A percentile compares a stretch with the other conserved stretches of the same genome.
Conservation (phyloP, 1,284 basidiomycete species). For the Ustilago vetiveriae region DNA sequence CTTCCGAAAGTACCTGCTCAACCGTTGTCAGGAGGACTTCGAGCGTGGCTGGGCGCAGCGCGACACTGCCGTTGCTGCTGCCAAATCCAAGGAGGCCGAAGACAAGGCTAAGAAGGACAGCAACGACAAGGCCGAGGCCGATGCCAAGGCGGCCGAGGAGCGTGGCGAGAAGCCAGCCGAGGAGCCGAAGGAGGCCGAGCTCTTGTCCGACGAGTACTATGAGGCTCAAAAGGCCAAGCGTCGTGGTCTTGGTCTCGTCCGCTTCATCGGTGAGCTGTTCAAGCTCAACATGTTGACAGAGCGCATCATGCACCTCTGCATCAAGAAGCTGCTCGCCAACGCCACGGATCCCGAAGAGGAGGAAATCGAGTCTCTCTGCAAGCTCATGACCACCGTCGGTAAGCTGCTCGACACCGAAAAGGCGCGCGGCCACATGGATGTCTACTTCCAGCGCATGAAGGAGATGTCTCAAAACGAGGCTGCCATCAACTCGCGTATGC, state of each 20-base stretch:
- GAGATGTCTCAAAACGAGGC: constrained; percentile 77
- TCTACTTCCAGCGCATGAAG: constrained; percentile 91
- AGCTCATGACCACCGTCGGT: constrained; percentile 89
- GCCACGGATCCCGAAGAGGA: constrained; percentile 95
- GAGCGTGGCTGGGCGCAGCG: constrained; percentile 79
- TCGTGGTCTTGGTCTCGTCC: constrained; percentile 92
- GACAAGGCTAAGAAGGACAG: constrained; percentile 72
- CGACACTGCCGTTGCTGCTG: constrained; percentile 71
- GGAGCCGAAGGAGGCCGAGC: constrained; percentile 68
- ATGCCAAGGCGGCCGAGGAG: constrained; percentile 73
- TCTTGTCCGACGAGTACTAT: constrained; percentile 95
- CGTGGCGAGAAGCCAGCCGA: constrained; percentile 63
- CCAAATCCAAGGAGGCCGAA: constrained; percentile 71
- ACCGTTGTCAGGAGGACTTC: constrained; percentile 93
- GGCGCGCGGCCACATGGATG: constrained; percentile 84
- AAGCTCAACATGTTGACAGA: constrained; percentile 94
- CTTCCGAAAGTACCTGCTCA: constrained; percentile 88
- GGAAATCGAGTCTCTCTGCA: constrained; percentile 94
- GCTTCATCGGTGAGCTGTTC: constrained; percentile 97
- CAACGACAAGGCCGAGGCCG: constrained; percentile 69
- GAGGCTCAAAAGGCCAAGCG: constrained; percentile 96
- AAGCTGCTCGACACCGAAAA: constrained; percentile 78
- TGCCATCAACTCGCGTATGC: constrained; percentile 85
- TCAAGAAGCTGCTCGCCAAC: constrained; percentile 91
- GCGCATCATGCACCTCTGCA: constrained; percentile 94